Evolutionary conservation across 2,329 filamentous ascomycete genomes (phyloP).

Genomic region (Cercospora sp.): DNA sequence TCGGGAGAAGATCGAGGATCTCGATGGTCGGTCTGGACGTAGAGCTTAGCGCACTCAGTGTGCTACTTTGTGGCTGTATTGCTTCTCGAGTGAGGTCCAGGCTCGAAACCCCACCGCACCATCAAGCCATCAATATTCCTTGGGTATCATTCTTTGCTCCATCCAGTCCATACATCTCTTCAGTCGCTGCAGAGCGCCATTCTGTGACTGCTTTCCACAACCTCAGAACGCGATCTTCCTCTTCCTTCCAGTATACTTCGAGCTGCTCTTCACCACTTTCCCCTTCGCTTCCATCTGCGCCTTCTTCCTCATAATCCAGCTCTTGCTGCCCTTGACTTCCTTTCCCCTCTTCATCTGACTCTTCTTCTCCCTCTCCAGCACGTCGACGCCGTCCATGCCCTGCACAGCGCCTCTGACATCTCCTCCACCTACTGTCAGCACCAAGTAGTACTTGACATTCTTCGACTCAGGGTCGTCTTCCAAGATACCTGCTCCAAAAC

Average conservation of each 20-base stretch:
- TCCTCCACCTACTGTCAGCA: conserved; percentile 82
- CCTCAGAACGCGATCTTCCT: conserved; percentile 73
- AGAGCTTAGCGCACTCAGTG: neutral
- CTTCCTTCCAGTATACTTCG: conserved; percentile 92
- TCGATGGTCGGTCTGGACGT: neutral
- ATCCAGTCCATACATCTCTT: neutral
- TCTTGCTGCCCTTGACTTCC: conserved; percentile 74
- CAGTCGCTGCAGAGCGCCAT: neutral
- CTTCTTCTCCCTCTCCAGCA: conserved; percentile 67
- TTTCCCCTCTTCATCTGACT: conserved; percentile 50
- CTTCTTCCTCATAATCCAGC: conserved; percentile 83
- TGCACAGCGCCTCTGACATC: conserved; percentile 85
- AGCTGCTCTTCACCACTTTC: conserved; percentile 87
- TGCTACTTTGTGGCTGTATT: neutral
- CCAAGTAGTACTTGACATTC: conserved; percentile 93
- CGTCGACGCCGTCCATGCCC: conserved; percentile 80
- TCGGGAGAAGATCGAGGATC: neutral
- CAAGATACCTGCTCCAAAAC: conserved; percentile 90
- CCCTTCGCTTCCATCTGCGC: conserved; percentile 93
- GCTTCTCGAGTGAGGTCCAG: neutral
- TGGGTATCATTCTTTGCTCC: neutral
- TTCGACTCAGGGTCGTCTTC: conserved; percentile 97
- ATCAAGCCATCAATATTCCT: neutral
- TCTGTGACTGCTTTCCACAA: neutral
- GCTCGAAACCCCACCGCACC: neutral